Evolutionary conservation across 495 filamentous ascomycete species (phyloP).

Genomic region (Aspergillus biplanus): DNA sequence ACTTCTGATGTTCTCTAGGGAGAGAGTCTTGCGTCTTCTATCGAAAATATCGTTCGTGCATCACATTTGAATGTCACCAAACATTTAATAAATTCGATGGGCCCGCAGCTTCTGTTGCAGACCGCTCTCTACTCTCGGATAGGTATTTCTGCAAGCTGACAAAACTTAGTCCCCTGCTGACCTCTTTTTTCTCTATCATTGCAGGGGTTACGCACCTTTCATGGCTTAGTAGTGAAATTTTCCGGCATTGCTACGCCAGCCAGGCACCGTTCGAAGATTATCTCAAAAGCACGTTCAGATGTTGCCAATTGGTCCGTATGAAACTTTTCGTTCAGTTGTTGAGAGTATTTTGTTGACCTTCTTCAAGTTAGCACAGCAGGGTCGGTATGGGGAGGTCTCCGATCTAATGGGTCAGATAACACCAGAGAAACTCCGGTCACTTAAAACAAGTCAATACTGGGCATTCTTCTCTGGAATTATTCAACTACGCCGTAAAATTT

Average conservation of each 20-base stretch:
- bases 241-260: slow-evolving; percentile 70
- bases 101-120: slow-evolving; percentile 70
- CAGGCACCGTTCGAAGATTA: slow-evolving; percentile 75
- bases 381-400: slow-evolving; percentile 73
- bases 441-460: slow-evolving; percentile 83
- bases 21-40: slow-evolving; percentile 74
- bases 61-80: slow-evolving; percentile 81
- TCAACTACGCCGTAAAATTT: slow-evolving; percentile 70
- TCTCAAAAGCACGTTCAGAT: slow-evolving; percentile 66
- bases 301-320: slow-evolving; percentile 56
- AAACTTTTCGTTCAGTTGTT: neutral
- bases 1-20: slow-evolving; percentile 54
- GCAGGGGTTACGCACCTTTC: slow-evolving; percentile 64
- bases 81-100: slow-evolving; percentile 71
- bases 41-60: slow-evolving; percentile 79
- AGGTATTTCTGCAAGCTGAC: slow-evolving; percentile 48
- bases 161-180: neutral
- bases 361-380: slow-evolving; percentile 58
- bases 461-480: slow-evolving; percentile 71
- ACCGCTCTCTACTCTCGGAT: slow-evolving; percentile 77
- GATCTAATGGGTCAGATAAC: slow-evolving; percentile 68
- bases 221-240: slow-evolving; percentile 70
- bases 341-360: slow-evolving; percentile 22
- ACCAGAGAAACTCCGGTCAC: slow-evolving; percentile 66
- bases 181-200: slow-evolving; percentile 24